Conservation (phyloP, 2,329 filamentous ascomycete species). For the Microsporum ferrugineum region DNA sequence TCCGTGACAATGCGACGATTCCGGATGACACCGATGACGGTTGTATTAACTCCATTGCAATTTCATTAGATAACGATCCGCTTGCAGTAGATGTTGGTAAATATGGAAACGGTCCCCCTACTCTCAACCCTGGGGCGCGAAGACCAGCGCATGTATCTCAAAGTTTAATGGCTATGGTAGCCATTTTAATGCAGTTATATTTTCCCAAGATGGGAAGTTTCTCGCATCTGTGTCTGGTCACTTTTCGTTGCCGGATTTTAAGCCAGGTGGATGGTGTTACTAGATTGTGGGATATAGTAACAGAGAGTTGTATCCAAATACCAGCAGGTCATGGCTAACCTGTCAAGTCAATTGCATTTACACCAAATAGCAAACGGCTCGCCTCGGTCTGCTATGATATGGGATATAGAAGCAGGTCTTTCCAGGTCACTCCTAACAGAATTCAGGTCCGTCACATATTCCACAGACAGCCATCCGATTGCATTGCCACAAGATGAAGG, state of each 20-base stretch:
- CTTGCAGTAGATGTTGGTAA: background rate
- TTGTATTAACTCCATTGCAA: background rate
- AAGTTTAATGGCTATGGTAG: background rate
- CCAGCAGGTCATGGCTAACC: background rate
- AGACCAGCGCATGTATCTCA: background rate
- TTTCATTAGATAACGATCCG: background rate
- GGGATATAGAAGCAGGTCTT: constrained; percentile 52
- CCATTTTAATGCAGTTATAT: background rate
- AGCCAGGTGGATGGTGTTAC: background rate
- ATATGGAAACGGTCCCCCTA: background rate
- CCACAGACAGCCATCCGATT: background rate
- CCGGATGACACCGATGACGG: background rate
- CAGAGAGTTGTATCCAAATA: background rate
- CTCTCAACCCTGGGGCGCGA: background rate
- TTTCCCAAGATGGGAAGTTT: background rate
- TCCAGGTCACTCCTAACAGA: background rate
- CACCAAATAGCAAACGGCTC: background rate
- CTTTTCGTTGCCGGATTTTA: no score
- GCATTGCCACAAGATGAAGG: constrained; percentile 69
- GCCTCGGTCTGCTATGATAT: constrained; percentile 64
- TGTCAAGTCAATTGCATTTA: background rate
- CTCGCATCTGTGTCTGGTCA: background rate
- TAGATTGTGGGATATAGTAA: background rate
- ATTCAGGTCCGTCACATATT: background rate
- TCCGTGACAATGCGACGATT: background rate